phyloP scores from a whole-genome alignment of 345 rosid genomes.

The Pelargonium nanum region DNA sequence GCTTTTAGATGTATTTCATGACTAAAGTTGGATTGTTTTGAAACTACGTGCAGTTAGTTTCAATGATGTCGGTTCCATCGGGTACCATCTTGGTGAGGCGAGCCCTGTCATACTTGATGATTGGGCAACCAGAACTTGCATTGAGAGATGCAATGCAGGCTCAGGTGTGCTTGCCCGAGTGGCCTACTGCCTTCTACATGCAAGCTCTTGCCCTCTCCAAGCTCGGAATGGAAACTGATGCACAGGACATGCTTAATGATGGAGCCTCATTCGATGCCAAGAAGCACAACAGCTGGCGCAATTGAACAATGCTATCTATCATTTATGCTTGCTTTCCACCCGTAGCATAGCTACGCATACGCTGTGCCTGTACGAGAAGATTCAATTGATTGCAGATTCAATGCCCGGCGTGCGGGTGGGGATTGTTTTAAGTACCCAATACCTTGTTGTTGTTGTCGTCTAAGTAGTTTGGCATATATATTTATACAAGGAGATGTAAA shows the following conservation, averaged over 20 bases:
- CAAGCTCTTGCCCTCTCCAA: constrained; percentile 93
- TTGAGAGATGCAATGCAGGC: constrained; percentile 99
- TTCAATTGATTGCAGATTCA: neutral
- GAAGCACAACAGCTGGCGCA: constrained; percentile 76
- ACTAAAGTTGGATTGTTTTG: neutral
- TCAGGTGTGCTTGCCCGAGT: constrained; percentile 86
- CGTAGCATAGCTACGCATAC: constrained; percentile 3
- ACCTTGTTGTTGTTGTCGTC: neutral
- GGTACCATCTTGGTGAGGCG: constrained; percentile 71
- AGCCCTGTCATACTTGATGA: constrained; percentile 68
- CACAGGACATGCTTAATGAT: constrained; percentile 95
- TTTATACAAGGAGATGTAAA: neutral
- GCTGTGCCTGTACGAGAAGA: no score
- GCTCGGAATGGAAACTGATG: constrained; percentile 96
- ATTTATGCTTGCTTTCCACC: neutral
- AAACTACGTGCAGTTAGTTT: constrained; percentile 42
- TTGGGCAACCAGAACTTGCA: constrained; percentile 77
- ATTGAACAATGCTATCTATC: neutral
- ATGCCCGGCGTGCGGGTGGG: no score
- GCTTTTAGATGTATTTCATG: neutral
- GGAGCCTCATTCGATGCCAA: constrained; percentile 86
- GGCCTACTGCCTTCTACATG: constrained; percentile 96
- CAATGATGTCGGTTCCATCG: constrained; percentile 78
- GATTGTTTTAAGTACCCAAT: no score
- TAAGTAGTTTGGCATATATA: neutral